Evolutionary conservation across 2,329 filamentous ascomycete species (phyloP).

Genomic region (Aspergillus unguis): DNA sequence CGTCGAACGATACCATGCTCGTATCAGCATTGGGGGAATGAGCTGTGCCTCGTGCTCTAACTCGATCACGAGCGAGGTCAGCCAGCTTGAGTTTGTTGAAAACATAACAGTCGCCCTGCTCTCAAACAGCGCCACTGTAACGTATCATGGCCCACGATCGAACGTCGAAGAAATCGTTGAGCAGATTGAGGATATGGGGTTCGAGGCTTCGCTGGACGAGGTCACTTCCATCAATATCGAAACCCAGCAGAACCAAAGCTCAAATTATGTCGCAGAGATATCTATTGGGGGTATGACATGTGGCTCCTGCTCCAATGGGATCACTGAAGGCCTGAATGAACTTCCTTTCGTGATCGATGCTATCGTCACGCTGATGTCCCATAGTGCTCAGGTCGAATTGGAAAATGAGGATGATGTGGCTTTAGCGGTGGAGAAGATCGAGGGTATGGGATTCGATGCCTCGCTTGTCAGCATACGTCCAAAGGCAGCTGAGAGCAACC

Average conservation of each 20-base stretch:
- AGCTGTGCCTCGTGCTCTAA: constrained; percentile 68
- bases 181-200: constrained; percentile 50
- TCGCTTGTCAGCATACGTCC: constrained; percentile 49
- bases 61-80: constrained; percentile 58
- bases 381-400: constrained; percentile 51
- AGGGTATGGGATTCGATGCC: constrained; percentile 64
- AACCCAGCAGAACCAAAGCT: constrained; percentile 7
- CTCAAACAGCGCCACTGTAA: constrained; percentile 63
- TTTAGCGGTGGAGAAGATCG: constrained; percentile 49
- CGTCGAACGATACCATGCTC: constrained; percentile 25
- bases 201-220: constrained; percentile 44
- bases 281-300: constrained; percentile 58
- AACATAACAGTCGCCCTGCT: constrained; percentile 63
- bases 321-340: constrained; percentile 48
- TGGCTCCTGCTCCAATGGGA: constrained; percentile 51
- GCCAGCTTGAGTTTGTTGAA: constrained; percentile 57
- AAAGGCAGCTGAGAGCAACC: constrained; percentile 29
- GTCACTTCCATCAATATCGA: constrained; percentile 18
- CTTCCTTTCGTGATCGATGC: constrained; percentile 46
- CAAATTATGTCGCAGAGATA: constrained; percentile 44
- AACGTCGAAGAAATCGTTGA: constrained; percentile 48
- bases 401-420: constrained; percentile 45
- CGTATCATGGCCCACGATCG: constrained; percentile 50
- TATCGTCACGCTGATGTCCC: constrained; percentile 51
- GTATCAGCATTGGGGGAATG: constrained; percentile 64